Evolutionary conservation across 805 yeast species (phyloP).

Genomic region (Wickerhamiella occidentalis): DNA sequence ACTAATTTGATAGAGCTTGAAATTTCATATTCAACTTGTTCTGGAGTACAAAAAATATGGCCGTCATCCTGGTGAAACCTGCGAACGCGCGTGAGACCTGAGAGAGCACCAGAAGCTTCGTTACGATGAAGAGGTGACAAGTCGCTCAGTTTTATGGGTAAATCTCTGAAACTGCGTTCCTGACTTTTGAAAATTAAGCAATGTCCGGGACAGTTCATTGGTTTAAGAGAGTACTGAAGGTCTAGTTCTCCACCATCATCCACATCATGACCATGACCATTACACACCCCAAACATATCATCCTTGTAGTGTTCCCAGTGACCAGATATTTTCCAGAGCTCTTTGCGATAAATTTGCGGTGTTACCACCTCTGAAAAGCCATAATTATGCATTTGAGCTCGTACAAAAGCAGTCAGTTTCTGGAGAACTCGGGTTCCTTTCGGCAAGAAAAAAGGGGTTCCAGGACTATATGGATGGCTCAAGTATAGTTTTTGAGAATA

Average conservation of each 20-base stretch:
- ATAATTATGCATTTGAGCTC: slow-evolving; percentile 61
- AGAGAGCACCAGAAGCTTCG: slow-evolving; percentile 86
- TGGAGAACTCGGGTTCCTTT: slow-evolving; percentile 84
- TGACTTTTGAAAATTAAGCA: slow-evolving; percentile 67
- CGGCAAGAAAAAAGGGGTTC: slow-evolving; percentile 83
- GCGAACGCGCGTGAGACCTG: slow-evolving; percentile 86
- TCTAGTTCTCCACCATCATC: slow-evolving; percentile 21
- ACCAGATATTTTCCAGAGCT: slow-evolving; percentile 82
- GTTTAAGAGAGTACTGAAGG: slow-evolving; percentile 66
- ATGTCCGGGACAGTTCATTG: slow-evolving; percentile 67
- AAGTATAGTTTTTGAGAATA: slow-evolving; percentile 56
- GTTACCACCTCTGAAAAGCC: slow-evolving; percentile 90
- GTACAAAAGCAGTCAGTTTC: slow-evolving; percentile 69
- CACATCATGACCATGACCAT: slow-evolving; percentile 19
- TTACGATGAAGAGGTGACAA: slow-evolving; percentile 88
- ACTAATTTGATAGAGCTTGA: slow-evolving; percentile 57
- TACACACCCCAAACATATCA: slow-evolving; percentile 80
- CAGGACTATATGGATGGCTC: slow-evolving; percentile 76
- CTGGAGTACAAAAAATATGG: slow-evolving; percentile 77
- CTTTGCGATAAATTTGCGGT: slow-evolving; percentile 73
- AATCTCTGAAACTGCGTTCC: slow-evolving; percentile 70
- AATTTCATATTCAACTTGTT: slow-evolving; percentile 69
- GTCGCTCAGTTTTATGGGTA: slow-evolving; percentile 78
- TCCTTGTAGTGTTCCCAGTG: slow-evolving; percentile 93
- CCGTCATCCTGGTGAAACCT: slow-evolving; percentile 98